phyloP scores from a whole-genome alignment of 2,329 filamentous ascomycete species.

The Fusarium mundagurra region DNA sequence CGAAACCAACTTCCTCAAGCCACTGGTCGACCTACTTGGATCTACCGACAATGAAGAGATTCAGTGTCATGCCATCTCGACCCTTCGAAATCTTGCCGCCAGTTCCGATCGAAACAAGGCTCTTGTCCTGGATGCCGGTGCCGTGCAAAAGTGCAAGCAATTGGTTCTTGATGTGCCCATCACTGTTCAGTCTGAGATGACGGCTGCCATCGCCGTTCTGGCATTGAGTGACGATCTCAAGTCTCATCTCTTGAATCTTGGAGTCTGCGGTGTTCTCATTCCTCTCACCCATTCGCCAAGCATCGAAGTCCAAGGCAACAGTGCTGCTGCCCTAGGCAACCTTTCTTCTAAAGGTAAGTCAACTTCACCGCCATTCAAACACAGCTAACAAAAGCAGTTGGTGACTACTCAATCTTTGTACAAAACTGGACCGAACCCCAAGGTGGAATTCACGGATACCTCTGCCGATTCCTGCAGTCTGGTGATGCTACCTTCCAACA shows the following conservation, averaged over 20 bases:
- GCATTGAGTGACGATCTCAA: constrained; percentile 97
- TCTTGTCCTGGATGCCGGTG: constrained; percentile 94
- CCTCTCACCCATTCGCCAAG: constrained; percentile 94
- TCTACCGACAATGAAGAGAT: constrained; percentile 99
- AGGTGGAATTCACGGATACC: constrained; percentile 94
- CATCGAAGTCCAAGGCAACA: constrained; percentile 98
- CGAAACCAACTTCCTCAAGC: constrained; percentile 94
- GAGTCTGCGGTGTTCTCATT: constrained; percentile 96
- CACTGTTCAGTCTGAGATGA: constrained; percentile 98
- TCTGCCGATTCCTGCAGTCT: constrained; percentile 90
- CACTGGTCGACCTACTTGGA: constrained; percentile 90
- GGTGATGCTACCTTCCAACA: constrained; percentile 98
- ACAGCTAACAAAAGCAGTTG: constrained; percentile 66
- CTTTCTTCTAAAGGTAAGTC: constrained; percentile 90
- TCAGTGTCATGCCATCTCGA: constrained; percentile 98
- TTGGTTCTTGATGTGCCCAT: constrained; percentile 92
- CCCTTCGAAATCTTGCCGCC: constrained; percentile 91
- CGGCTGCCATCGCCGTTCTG: constrained; percentile 96
- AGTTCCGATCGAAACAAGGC: constrained; percentile 98
- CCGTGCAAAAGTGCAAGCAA: constrained; percentile 98
- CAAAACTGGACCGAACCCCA: constrained; percentile 93
- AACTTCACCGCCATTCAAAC: not conserved
- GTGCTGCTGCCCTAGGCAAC: constrained; percentile 93
- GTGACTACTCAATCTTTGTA: constrained; percentile 95
- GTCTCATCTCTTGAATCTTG: constrained; percentile 86